A percentile compares a stretch with the other conserved stretches of the same genome.
These are phyloP conservation scores for Thermochaetoides dissita DNA, from an alignment of 2,329 filamentous ascomycete species.

Conservation along the genomic window DNA sequence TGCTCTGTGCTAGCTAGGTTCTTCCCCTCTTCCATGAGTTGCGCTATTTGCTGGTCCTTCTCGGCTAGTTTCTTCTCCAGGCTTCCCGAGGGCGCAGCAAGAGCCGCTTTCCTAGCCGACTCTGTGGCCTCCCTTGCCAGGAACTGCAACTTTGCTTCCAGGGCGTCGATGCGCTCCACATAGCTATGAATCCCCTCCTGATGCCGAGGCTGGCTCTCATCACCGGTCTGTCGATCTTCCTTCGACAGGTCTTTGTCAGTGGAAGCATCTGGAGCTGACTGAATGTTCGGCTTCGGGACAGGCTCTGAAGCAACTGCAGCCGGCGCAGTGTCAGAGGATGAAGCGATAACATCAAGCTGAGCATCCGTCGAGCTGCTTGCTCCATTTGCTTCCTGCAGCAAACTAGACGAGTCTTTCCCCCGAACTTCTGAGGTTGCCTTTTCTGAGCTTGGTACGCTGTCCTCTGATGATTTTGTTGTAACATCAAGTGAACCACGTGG, in stretches of 20 bases:
- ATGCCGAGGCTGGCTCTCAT: constrained; percentile 37
- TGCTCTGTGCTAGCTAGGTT: constrained; percentile 76
- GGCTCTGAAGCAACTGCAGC: neutral
- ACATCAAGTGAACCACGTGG: constrained; percentile 16
- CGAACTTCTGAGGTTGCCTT: neutral
- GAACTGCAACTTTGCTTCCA: constrained; percentile 84
- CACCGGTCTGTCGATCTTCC: constrained; percentile 23
- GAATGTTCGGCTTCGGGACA: neutral
- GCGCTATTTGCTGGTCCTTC: constrained; percentile 78
- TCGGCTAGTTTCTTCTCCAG: constrained; percentile 69
- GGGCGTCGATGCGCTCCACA: constrained; percentile 77
- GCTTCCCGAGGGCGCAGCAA: constrained; percentile 49
- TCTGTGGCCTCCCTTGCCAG: constrained; percentile 68
- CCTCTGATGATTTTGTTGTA: constrained; percentile 7
- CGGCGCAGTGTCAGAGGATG: neutral
- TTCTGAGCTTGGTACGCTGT: neutral
- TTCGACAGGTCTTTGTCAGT: constrained; percentile 25
- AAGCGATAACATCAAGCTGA: neutral
- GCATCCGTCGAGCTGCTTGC: constrained; percentile 2
- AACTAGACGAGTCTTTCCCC: neutral
- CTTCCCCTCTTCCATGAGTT: constrained; percentile 84
- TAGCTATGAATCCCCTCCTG: constrained; percentile 75
- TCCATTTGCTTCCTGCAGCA: constrained; percentile 3
- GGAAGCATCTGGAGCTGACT: constrained; percentile 4
- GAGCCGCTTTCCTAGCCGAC: constrained; percentile 54